These are phyloP conservation scores for Pilobolus umbonatus DNA, from an alignment of 192 early-diverging fungal species.

Conservation along the genomic window DNA sequence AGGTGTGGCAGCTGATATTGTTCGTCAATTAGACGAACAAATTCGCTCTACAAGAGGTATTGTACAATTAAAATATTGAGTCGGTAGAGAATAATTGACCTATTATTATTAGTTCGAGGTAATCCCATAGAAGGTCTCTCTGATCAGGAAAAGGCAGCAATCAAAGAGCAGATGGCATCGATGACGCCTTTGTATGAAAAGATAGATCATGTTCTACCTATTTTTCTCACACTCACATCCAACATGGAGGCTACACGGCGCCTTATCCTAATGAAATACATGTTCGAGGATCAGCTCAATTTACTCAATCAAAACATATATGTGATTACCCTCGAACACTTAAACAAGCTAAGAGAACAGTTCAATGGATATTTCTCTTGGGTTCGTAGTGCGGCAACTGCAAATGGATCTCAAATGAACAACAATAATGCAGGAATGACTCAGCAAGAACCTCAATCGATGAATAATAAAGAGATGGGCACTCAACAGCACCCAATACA, in stretches of 20 bases:
- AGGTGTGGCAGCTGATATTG: slow-evolving; percentile 27
- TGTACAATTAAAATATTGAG: background rate
- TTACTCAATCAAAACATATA: slow-evolving; percentile 39
- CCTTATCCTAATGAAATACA: slow-evolving; percentile 49
- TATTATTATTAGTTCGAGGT: background rate
- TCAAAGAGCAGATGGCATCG: slow-evolving; percentile 34
- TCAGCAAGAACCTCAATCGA: slow-evolving; percentile 7
- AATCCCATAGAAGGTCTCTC: slow-evolving; percentile 29
- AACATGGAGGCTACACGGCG: slow-evolving; percentile 44
- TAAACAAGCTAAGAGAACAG: slow-evolving; percentile 43
- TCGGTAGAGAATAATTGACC: too few species aligned
- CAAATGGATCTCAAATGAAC: too few species aligned
- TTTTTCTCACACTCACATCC: slow-evolving; percentile 40
- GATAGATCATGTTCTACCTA: slow-evolving; percentile 43
- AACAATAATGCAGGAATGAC: background rate
- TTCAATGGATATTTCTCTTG: slow-evolving; percentile 43
- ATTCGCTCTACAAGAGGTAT: slow-evolving; percentile 40
- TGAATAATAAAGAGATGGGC: too few species aligned
- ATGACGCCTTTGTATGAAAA: slow-evolving; percentile 42
- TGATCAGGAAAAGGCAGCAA: slow-evolving; percentile 39
- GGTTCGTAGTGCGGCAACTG: slow-evolving; percentile 33
- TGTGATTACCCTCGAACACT: slow-evolving; percentile 40
- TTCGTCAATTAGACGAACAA: slow-evolving; percentile 36
- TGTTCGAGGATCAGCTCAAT: slow-evolving; percentile 48
- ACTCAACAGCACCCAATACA: slow-evolving; percentile 9